A percentile compares a stretch with the other conserved stretches of the same genome.
Conservation (phyloP, 768 basidiomycete species). For the Lactarius tabidus region DNA sequence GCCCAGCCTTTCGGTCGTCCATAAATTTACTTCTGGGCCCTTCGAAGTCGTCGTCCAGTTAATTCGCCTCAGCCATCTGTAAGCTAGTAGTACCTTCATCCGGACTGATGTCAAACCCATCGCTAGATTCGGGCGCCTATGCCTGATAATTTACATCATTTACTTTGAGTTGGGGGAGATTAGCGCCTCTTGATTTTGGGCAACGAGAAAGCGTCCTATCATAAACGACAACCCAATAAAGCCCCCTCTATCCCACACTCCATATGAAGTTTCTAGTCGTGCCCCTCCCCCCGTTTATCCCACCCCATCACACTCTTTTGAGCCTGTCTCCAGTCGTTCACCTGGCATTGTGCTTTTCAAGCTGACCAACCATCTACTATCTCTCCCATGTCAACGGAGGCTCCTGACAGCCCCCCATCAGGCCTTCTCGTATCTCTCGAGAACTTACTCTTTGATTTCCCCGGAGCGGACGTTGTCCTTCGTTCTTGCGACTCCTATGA, state of each 20-base stretch:
- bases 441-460: slow-evolving; percentile 36
- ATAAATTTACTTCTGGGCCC: too few relatives aligned
- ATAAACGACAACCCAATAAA: too few relatives aligned
- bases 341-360: not conserved
- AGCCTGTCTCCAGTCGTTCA: not conserved
- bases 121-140: not conserved
- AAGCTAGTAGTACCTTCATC: not conserved
- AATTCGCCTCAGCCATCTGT: not conserved
- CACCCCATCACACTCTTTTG: not conserved
- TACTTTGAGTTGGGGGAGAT: too few relatives aligned
- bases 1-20: too few relatives aligned
- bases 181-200: too few relatives aligned
- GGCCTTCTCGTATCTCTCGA: not conserved
- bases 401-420: not conserved
- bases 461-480: slow-evolving; percentile 42
- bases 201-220: too few relatives aligned
- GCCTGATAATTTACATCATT: too few relatives aligned
- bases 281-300: not conserved
- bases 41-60: not conserved
- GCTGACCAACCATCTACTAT: not conserved
- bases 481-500: slow-evolving; percentile 40
- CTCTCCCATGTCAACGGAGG: not conserved
- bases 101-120: not conserved
- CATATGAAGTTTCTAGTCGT: too few relatives aligned
- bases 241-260: too few relatives aligned